A percentile compares a stretch with the other conserved stretches of the same genome.
Conservation (phyloP, 108 stramenopile genomes). For the Cyclotella cryptica region DNA sequence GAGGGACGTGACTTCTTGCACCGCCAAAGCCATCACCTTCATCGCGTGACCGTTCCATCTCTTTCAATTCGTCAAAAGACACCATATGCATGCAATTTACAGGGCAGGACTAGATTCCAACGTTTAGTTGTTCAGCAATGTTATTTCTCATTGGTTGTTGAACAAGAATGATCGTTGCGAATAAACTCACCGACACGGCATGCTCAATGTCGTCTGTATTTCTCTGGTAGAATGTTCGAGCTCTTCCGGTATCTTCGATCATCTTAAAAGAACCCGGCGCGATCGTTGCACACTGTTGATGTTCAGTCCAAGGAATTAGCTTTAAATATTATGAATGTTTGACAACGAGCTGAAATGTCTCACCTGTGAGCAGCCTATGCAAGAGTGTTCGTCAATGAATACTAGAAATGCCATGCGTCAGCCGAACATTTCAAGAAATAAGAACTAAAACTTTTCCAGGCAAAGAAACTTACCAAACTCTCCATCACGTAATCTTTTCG, state of each 20-base stretch:
- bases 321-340: neutral
- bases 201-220: conserved; percentile 60
- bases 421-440: neutral
- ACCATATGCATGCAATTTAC: conserved; percentile 85
- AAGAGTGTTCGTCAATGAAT: conserved; percentile 89
- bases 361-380: conserved; percentile 80
- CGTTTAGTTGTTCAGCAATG: neutral
- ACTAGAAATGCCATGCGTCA: conserved; percentile 22
- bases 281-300: conserved; percentile 59
- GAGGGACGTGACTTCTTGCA: conserved; percentile 54
- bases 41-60: conserved; percentile 75
- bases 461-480: conserved; percentile 60
- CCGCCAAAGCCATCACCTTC: conserved; percentile 64
- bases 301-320: neutral
- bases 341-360: neutral
- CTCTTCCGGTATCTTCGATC: conserved; percentile 79
- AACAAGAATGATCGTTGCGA: neutral
- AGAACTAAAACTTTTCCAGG: neutral
- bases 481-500: conserved; percentile 72
- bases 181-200: conserved; percentile 54
- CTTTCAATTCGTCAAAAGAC: conserved; percentile 70
- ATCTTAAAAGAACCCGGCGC: conserved; percentile 75
- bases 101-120: conserved; percentile 58
- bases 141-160: neutral
- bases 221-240: conserved; percentile 73